These are phyloP conservation scores for Cadophora sp. DNA, from an alignment of 2,329 filamentous ascomycete genomes.

Conservation along the genomic window DNA sequence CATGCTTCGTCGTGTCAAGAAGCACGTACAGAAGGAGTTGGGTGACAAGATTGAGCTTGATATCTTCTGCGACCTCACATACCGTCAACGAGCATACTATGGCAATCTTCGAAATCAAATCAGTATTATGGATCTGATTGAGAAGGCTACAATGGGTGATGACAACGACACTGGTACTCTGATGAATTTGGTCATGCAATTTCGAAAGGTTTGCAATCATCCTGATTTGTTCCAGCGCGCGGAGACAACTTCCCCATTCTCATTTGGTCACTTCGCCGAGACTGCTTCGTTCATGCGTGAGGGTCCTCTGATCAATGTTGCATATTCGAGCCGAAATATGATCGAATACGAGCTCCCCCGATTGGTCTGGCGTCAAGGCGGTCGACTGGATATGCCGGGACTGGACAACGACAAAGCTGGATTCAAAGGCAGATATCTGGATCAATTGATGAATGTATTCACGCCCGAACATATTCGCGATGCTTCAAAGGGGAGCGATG, in stretches of 20 bases:
- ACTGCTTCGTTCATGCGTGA: conserved; percentile 95
- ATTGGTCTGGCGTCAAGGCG: conserved; percentile 81
- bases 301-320: conserved; percentile 77
- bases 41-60: conserved; percentile 98
- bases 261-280: conserved; percentile 87
- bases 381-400: conserved; percentile 76
- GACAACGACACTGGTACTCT: conserved; percentile 94
- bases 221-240: conserved; percentile 96
- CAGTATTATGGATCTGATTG: conserved; percentile 97
- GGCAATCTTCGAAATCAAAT: conserved; percentile 93
- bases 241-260: conserved; percentile 86
- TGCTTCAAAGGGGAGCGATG: conserved; percentile 64
- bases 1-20: conserved; percentile 99
- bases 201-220: conserved; percentile 99
- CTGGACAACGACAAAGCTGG: conserved; percentile 77
- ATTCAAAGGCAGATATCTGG: conserved; percentile 78
- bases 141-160: conserved; percentile 93
- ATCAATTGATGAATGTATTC: conserved; percentile 91
- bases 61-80: conserved; percentile 95
- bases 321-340: conserved; percentile 85
- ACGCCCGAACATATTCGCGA: conserved; percentile 77
- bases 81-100: conserved; percentile 94
- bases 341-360: conserved; percentile 86
- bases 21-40: conserved; percentile 98
- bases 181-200: conserved; percentile 99